phyloP scores from a whole-genome alignment of 495 filamentous ascomycete genomes.

The Penicillium cosmopolitanum region DNA sequence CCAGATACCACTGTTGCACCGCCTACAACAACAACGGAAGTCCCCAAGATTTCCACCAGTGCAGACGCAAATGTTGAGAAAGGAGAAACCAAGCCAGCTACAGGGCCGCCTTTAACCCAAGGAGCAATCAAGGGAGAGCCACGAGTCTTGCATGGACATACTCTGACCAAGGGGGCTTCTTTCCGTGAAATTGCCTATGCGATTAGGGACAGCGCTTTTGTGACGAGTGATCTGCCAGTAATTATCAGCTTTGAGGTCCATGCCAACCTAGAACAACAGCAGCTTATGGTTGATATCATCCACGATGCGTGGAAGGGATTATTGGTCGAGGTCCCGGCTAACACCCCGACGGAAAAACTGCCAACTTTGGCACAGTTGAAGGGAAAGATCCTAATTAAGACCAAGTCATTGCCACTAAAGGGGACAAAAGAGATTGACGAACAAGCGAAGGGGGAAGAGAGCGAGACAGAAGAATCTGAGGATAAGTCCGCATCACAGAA shows the following conservation, averaged over 20 bases:
- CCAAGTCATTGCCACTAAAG: slow-evolving; percentile 63
- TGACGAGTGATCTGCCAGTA: slow-evolving; percentile 72
- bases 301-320: slow-evolving; percentile 71
- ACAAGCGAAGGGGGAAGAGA: slow-evolving; percentile 27
- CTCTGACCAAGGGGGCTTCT: slow-evolving; percentile 80
- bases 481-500: slow-evolving; percentile 13
- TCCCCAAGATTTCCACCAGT: background rate
- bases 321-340: slow-evolving; percentile 63
- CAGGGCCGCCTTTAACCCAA: slow-evolving; percentile 5
- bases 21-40: background rate
- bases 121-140: slow-evolving; percentile 60
- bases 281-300: slow-evolving; percentile 90
- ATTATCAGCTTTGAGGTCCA: slow-evolving; percentile 93
- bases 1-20: background rate
- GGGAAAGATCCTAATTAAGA: slow-evolving; percentile 87
- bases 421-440: slow-evolving; percentile 31
- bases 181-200: slow-evolving; percentile 84
- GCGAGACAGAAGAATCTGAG: slow-evolving; percentile 13
- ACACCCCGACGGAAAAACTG: slow-evolving; percentile 52
- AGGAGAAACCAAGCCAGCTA: background rate
- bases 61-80: background rate
- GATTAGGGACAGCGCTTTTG: slow-evolving; percentile 79
- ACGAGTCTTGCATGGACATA: slow-evolving; percentile 84
- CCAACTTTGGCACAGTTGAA: slow-evolving; percentile 69
- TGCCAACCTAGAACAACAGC: slow-evolving; percentile 75